Conservation (phyloP, 2,329 filamentous ascomycete genomes). For the Lasiodiplodia gonubiensis region DNA sequence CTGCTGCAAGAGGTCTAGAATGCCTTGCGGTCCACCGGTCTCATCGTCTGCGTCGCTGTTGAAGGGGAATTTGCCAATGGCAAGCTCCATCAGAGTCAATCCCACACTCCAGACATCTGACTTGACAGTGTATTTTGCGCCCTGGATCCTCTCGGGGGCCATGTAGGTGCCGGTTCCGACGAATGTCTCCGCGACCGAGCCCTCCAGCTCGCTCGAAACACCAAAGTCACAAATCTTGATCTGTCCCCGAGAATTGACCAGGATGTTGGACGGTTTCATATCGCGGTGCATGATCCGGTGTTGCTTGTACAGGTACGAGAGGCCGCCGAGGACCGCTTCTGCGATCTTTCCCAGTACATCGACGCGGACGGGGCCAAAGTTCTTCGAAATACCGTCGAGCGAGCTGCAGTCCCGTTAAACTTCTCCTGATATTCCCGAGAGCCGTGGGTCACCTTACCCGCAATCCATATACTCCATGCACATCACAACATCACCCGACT, state of each 20-base stretch:
- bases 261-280: conserved; percentile 96
- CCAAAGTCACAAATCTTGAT: conserved; percentile 99
- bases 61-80: conserved; percentile 97
- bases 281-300: conserved; percentile 99
- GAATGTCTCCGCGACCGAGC: conserved; percentile 97
- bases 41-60: conserved; percentile 75
- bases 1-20: conserved; percentile 92
- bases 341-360: conserved; percentile 98
- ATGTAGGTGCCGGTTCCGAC: conserved; percentile 99
- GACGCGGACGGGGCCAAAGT: conserved; percentile 92
- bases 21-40: conserved; percentile 80
- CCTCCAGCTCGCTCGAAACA: conserved; percentile 96
- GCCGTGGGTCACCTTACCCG: conserved; percentile 67
- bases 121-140: conserved; percentile 95
- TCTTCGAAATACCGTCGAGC: conserved; percentile 89
- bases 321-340: conserved; percentile 88
- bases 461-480: conserved; percentile 99
- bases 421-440: not conserved
- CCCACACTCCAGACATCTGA: conserved; percentile 99
- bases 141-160: conserved; percentile 97
- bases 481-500: conserved; percentile 97
- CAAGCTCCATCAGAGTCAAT: conserved; percentile 92
- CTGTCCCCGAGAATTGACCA: conserved; percentile 90
- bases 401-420: conserved; percentile 61
- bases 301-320: conserved; percentile 92